Base-by-base conservation (phyloP, 345 rosid species). In the Raphanus sativus region DNA sequence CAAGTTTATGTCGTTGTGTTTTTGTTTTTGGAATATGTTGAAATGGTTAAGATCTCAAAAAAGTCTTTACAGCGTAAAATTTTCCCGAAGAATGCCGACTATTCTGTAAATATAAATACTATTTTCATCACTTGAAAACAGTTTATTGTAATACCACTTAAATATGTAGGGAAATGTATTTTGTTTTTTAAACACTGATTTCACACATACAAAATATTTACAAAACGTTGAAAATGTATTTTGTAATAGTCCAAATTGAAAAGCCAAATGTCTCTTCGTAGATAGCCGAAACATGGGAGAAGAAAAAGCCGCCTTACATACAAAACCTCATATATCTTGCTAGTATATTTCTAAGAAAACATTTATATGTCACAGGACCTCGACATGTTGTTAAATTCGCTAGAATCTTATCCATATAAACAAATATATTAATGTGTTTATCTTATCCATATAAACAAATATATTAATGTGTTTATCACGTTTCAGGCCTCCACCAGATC, bases 211-310 rank as follows among this genome's bases (percentile, higher is more conserved):
- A 65, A 66, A 71, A 69, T 40, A 6, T 40, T 9, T 40, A 77
- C 4, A 38, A 54, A 67, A 66, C 63, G 78, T 68, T 69, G 74
- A 50, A 50, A 32, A 32, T 48, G 34, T 67, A 45, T 61, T 17
- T 13, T 34, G 21, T 10, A 72, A 33, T 29, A 78, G 48, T 52
- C 52, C 55, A 62, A 74, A 72, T 66, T 79, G 75, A 74, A 79
- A 79, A 74, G 82, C 78, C 82, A 79, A 72, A 48, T 73, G 82
- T 68, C 82, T 74, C 75, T 79, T 79, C 74, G 69, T 62, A 68
- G 21, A 34, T 13, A 73, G 65, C 81, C 70, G 48, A 62, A 73
- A 67, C 65, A 28, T 79, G 78, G 77, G 74, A 73, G 77, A 72
- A 78, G 63, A 67, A 78, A 54, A 66, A 65, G 76, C 58, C 73